A percentile compares a stretch with the other conserved stretches of the same genome.
Evolutionary conservation across 768 basidiomycete genomes (phyloP).

Genomic region (Tulasnella sp.): DNA sequence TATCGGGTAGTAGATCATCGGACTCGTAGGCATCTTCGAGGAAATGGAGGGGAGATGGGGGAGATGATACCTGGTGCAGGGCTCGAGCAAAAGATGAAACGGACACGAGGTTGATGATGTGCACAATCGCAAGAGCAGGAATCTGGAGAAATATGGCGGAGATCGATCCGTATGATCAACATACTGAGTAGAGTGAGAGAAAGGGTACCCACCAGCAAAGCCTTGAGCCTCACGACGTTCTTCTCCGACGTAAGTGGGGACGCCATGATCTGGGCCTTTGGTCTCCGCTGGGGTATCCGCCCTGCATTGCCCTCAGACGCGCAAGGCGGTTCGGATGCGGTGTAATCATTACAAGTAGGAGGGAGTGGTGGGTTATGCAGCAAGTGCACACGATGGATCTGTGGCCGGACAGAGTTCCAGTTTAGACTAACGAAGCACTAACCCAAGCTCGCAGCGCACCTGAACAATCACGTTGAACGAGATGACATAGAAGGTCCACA

Average conservation of each 20-base stretch:
- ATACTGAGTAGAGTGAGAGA: not conserved
- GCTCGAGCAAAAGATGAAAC: slow-evolving; percentile 61
- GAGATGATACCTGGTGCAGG: slow-evolving; percentile 28
- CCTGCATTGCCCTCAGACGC: too few species aligned
- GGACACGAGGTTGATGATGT: slow-evolving; percentile 85
- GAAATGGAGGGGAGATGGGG: not conserved
- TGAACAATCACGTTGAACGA: slow-evolving; percentile 91
- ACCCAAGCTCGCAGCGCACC: slow-evolving; percentile 31
- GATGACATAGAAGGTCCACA: slow-evolving; percentile 81
- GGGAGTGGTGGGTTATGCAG: not conserved
- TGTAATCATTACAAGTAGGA: not conserved
- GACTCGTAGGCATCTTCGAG: not conserved
- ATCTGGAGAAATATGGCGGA: slow-evolving; percentile 36
- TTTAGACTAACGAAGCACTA: not conserved
- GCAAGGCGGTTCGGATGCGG: not conserved
- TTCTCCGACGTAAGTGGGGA: slow-evolving; percentile 40
- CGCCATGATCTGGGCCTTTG: slow-evolving; percentile 24
- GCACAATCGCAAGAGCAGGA: slow-evolving; percentile 78
- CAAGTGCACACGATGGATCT: slow-evolving; percentile 27
- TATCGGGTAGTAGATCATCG: slow-evolving; percentile 45
- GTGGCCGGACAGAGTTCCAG: slow-evolving; percentile 33
- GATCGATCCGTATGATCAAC: not conserved
- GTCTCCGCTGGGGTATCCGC: slow-evolving; percentile 14
- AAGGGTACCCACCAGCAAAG: slow-evolving; percentile 51
- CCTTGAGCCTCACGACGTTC: slow-evolving; percentile 77